phyloP scores from a whole-genome alignment of 805 yeast species.

The Starmerella riodocensis region DNA sequence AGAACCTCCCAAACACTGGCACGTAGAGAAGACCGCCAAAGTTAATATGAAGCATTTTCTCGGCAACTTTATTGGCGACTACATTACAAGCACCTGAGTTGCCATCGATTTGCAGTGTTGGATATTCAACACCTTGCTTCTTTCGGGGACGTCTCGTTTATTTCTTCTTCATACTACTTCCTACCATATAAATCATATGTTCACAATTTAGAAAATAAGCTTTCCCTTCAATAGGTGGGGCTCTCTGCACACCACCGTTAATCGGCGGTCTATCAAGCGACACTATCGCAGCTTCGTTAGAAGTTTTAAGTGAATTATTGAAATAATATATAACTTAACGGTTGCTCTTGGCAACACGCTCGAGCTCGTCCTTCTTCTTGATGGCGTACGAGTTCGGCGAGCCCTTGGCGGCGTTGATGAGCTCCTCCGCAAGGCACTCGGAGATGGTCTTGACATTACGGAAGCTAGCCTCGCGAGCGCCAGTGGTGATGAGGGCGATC shows the following conservation, averaged over 20 bases:
- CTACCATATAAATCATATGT: no score
- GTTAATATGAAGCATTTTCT: constrained; percentile 5
- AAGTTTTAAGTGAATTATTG: neutral
- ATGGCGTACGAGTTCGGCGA: constrained; percentile 99
- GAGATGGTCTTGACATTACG: constrained; percentile 99
- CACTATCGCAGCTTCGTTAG: neutral
- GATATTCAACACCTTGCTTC: no score
- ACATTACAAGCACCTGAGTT: no score
- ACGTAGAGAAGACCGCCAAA: neutral
- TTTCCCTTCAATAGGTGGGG: no score
- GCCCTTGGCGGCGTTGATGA: constrained; percentile 99
- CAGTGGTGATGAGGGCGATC: constrained; percentile 91
- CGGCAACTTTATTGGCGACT: constrained; percentile 3
- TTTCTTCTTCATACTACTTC: no score
- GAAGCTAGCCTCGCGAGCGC: constrained; percentile 99
- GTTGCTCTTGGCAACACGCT: constrained; percentile 99
- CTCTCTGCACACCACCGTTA: no score
- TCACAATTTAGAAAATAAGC: no score
- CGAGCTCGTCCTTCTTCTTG: constrained; percentile 99
- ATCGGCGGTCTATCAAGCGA: neutral
- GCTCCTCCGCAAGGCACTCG: constrained; percentile 99
- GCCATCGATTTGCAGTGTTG: no score
- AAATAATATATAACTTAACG: constrained; percentile 50
- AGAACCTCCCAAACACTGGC: constrained; percentile 8
- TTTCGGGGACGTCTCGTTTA: no score